Evolutionary conservation across 2,329 filamentous ascomycete species (phyloP).

Genomic region (Rhytidhysteron rufulum): DNA sequence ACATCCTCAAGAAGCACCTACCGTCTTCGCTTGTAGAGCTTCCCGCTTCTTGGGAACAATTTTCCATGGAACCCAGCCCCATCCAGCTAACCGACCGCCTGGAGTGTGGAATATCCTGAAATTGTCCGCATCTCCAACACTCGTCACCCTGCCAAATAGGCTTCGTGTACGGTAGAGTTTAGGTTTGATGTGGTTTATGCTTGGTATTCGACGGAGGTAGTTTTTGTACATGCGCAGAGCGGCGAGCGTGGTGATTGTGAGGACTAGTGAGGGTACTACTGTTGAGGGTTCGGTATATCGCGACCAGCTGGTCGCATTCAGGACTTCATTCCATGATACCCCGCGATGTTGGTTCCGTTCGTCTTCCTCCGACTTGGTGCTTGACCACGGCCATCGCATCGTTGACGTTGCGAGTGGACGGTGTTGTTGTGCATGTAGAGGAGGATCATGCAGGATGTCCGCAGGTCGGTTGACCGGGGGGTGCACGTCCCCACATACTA

Average conservation of each 20-base stretch:
- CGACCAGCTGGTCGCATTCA: constrained; percentile 43
- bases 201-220: constrained; percentile 81
- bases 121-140: constrained; percentile 93
- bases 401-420: constrained; percentile 23
- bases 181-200: constrained; percentile 69
- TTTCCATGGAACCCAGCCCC: constrained; percentile 80
- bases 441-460: too few relatives aligned
- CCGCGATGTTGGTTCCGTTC: constrained; percentile 32
- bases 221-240: constrained; percentile 59
- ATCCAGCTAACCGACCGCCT: constrained; percentile 79
- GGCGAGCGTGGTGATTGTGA: constrained; percentile 54
- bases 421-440: constrained; percentile 11
- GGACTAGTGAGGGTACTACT: constrained; percentile 51
- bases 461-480: too few relatives aligned
- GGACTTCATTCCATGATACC: constrained; percentile 39
- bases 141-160: constrained; percentile 81
- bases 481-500: too few relatives aligned
- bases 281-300: constrained; percentile 54
- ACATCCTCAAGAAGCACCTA: constrained; percentile 42
- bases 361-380: constrained; percentile 21
- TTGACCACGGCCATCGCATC: constrained; percentile 42
- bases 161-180: constrained; percentile 70
- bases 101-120: constrained; percentile 94
- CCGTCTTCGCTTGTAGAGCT: constrained; percentile 72
- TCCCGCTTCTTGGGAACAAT: constrained; percentile 66